These are phyloP conservation scores for Malus sieversii DNA, from an alignment of 306 rosid species.

Conservation along the genomic window DNA sequence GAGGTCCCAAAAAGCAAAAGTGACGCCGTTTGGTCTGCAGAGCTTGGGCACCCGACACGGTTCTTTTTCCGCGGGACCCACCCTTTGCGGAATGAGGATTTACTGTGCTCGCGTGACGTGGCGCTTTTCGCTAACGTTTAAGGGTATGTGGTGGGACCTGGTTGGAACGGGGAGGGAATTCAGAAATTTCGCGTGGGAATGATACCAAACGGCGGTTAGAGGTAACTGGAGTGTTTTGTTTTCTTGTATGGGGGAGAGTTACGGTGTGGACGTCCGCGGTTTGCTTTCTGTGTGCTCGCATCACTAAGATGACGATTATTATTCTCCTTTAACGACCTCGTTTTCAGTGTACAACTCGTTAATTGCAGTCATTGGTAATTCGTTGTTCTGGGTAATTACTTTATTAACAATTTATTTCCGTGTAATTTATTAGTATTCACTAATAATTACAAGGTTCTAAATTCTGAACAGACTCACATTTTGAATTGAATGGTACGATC, in stretches of 20 bases:
- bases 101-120: neutral
- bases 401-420: neutral
- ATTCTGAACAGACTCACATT: neutral
- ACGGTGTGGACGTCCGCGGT: conserved; percentile 8
- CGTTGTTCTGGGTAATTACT: neutral
- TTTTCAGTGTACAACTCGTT: conserved; percentile 2
- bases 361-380: neutral
- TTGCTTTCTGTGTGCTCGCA: conserved; percentile 1
- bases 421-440: neutral
- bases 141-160: neutral
- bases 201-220: conserved; percentile 42
- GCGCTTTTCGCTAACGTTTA: neutral
- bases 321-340: neutral
- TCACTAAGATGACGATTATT: neutral
- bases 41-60: conserved; percentile 49
- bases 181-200: neutral
- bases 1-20: conserved; percentile 40
- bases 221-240: neutral
- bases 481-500: neutral
- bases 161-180: neutral
- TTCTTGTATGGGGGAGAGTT: neutral
- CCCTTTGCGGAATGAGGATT: neutral
- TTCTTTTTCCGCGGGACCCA: conserved; percentile 36
- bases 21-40: conserved; percentile 59
- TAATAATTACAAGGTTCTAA: neutral